These are phyloP conservation scores for Helianthus annuus DNA, from an alignment of 129 eudicot genomes.

Conservation along the genomic window DNA sequence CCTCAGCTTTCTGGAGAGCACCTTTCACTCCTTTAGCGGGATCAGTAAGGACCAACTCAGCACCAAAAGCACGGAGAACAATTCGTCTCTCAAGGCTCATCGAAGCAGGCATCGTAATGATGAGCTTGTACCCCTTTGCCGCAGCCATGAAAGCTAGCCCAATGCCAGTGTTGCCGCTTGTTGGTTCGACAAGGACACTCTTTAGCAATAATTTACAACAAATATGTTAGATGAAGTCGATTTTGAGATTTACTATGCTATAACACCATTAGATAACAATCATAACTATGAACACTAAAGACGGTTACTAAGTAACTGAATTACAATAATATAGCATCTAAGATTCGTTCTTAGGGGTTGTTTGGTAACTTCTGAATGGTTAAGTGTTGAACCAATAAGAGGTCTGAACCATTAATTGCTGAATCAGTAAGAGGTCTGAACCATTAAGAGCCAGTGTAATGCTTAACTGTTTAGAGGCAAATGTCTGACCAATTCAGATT, in stretches of 20 bases:
- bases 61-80: slow-evolving; percentile 93
- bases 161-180: slow-evolving; percentile 96
- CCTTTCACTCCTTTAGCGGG: slow-evolving; percentile 97
- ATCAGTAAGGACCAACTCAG: slow-evolving; percentile 87
- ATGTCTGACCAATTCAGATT: no score
- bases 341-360: background rate
- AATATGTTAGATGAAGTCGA: slow-evolving; percentile 4
- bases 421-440: no score
- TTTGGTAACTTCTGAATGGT: no score
- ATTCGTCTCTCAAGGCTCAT: slow-evolving; percentile 86
- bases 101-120: slow-evolving; percentile 94
- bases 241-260: background rate
- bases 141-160: slow-evolving; percentile 97
- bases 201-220: slow-evolving; percentile 25
- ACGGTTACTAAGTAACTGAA: background rate
- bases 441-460: no score
- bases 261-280: background rate
- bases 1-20: slow-evolving; percentile 86
- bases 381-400: no score
- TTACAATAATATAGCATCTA: background rate
- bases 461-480: no score
- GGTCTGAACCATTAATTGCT: no score
- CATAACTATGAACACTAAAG: background rate
- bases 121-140: slow-evolving; percentile 92
- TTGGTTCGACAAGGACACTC: slow-evolving; percentile 93